Conservation (phyloP, 768 basidiomycete genomes). For the Mycena epipterygia region DNA sequence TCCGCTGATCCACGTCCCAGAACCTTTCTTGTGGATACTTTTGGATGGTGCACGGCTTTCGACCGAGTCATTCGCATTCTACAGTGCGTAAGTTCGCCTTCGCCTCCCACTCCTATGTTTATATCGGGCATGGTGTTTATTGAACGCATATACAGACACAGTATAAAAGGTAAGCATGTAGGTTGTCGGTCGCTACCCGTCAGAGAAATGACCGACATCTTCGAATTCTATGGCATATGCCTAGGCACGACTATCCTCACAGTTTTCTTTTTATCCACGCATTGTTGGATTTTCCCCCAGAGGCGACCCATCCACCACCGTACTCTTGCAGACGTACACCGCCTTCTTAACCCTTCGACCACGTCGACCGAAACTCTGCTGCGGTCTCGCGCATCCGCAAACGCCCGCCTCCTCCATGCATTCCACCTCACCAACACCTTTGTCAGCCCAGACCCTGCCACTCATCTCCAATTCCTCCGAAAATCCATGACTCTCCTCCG, state of each 20-base stretch:
- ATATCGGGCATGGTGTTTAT: slow-evolving; percentile 6
- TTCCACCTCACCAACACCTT: slow-evolving; percentile 65
- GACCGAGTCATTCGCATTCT: slow-evolving; percentile 5
- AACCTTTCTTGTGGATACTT: slow-evolving; percentile 14
- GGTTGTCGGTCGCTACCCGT: slow-evolving; percentile 9
- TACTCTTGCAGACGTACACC: slow-evolving; percentile 8
- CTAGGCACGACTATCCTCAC: slow-evolving; percentile 19
- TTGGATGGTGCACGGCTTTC: slow-evolving; percentile 7
- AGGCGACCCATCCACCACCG: neutral
- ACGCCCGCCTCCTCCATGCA: slow-evolving; percentile 49
- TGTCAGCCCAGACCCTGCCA: slow-evolving; percentile 52
- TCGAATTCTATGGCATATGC: slow-evolving; percentile 34
- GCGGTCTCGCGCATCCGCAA: slow-evolving; percentile 50
- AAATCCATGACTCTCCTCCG: slow-evolving; percentile 47
- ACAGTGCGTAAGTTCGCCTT: slow-evolving; percentile 1
- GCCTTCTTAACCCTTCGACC: slow-evolving; percentile 14
- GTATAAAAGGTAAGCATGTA: slow-evolving; percentile 27
- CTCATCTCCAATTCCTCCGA: slow-evolving; percentile 53
- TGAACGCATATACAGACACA: slow-evolving; percentile 16
- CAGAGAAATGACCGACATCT: slow-evolving; percentile 27
- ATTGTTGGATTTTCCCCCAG: neutral
- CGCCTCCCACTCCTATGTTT: slow-evolving; percentile 10
- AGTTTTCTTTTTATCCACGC: slow-evolving; percentile 9
- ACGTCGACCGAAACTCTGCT: slow-evolving; percentile 25
- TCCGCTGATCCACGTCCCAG: neutral